These are phyloP conservation scores for Taphrina sp. DNA, from an alignment of 1,139 yeast genomes.

Conservation along the genomic window DNA sequence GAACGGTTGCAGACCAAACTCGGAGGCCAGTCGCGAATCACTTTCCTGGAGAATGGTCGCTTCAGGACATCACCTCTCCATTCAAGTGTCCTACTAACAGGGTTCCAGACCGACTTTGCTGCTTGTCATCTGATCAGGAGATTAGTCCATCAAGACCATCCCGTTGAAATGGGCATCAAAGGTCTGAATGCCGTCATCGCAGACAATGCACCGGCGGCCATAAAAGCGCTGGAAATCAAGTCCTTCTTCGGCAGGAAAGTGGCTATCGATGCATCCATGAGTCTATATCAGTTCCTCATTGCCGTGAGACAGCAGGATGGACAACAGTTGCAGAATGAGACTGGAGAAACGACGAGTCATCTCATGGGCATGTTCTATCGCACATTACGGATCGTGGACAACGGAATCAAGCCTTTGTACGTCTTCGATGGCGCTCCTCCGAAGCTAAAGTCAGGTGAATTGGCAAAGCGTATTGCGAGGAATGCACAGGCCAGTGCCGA, in stretches of 20 bases:
- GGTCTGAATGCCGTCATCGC: constrained; percentile 76
- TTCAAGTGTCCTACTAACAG: no score
- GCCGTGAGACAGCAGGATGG: constrained; percentile 98
- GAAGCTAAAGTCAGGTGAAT: constrained; percentile 85
- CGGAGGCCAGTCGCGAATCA: no score
- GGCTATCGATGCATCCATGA: constrained; percentile 62
- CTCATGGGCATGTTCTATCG: constrained; percentile 93
- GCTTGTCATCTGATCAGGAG: no score
- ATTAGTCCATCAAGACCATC: no score
- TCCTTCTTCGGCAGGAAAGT: constrained; percentile 88
- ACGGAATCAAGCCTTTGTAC: constrained; percentile 91
- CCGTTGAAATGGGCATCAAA: constrained; percentile 38
- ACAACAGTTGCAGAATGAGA: constrained; percentile 80
- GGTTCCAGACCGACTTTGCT: no score
- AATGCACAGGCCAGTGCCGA: constrained; percentile 78
- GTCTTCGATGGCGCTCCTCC: constrained; percentile 98
- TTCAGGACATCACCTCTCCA: no score
- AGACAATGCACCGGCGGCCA: constrained; percentile 85
- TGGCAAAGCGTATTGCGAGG: constrained; percentile 75
- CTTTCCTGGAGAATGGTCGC: no score
- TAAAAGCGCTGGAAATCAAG: constrained; percentile 75
- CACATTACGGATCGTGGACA: constrained; percentile 80
- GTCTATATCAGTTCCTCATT: constrained; percentile 35
- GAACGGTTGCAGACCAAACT: no score
- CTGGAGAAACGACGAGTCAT: constrained; percentile 88